Percentiles rank a stretch among this genome's conserved stretches.
phyloP scores from a whole-genome alignment of 805 yeast genomes.

The Saturnispora hagleri region DNA sequence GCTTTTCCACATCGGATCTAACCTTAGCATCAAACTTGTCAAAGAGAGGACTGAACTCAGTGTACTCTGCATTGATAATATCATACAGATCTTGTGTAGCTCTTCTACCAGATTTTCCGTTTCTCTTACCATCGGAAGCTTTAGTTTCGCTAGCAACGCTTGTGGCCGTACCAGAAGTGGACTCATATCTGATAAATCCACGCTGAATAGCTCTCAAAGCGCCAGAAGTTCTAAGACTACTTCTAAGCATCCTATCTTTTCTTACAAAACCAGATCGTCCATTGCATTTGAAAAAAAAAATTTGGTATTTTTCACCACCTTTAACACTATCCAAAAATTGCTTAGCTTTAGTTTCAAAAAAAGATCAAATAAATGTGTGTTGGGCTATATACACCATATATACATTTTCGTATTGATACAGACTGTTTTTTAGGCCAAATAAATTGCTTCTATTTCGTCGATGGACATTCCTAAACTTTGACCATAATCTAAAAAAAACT shows the following conservation, averaged over 20 bases:
- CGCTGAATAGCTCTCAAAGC: neutral
- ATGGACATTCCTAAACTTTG: conserved; percentile 11
- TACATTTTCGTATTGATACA: neutral
- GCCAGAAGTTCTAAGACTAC: neutral
- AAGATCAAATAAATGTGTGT: neutral
- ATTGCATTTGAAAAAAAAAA: neutral
- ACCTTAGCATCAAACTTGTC: conserved; percentile 9
- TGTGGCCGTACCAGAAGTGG: neutral
- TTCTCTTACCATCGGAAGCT: neutral
- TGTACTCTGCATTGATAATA: conserved; percentile 3
- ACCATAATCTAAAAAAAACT: conserved; percentile 20
- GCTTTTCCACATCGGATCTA: neutral
- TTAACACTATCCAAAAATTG: neutral
- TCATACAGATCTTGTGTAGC: conserved; percentile 5
- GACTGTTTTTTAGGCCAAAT: neutral
- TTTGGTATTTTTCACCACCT: neutral
- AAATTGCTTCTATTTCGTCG: conserved; percentile 7
- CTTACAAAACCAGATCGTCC: neutral
- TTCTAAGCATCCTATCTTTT: neutral
- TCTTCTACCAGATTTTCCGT: neutral
- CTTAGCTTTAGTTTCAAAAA: neutral
- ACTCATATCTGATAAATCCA: neutral
- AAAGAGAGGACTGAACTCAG: conserved; percentile 11
- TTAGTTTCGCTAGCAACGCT: neutral
- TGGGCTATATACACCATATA: neutral